These are phyloP conservation scores for Colletotrichum sansevieriae DNA, from an alignment of 2,329 filamentous ascomycete genomes.

Conservation along the genomic window DNA sequence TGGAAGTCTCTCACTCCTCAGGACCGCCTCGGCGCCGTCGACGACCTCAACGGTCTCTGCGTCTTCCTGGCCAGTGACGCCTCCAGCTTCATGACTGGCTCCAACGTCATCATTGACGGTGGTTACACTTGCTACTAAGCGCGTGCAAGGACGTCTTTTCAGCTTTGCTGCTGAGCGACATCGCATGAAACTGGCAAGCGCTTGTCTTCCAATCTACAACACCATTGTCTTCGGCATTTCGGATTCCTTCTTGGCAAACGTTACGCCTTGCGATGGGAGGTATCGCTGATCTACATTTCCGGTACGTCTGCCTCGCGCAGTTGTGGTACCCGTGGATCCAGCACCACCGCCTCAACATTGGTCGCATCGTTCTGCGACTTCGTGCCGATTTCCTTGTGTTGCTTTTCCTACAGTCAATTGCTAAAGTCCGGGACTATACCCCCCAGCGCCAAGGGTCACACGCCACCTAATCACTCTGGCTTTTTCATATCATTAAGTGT, in stretches of 20 bases:
- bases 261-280: conserved; percentile 21
- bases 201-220: conserved; percentile 1
- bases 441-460: conserved; percentile 30
- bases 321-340: conserved; percentile 31
- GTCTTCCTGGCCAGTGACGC: conserved; percentile 82
- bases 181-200: conserved; percentile 16
- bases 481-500: conserved; percentile 19
- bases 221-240: conserved; percentile 13
- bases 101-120: conserved; percentile 79
- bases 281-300: conserved; percentile 21
- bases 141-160: background rate
- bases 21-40: conserved; percentile 77
- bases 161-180: background rate
- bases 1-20: conserved; percentile 82
- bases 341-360: conserved; percentile 23
- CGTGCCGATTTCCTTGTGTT: conserved; percentile 41
- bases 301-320: conserved; percentile 30
- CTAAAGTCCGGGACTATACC: conserved; percentile 34
- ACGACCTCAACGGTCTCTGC: conserved; percentile 83
- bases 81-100: conserved; percentile 82
- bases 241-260: background rate
- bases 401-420: background rate
- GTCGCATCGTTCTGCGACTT: conserved; percentile 37
- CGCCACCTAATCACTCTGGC: conserved; percentile 23
- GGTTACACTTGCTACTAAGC: conserved; percentile 74